Evolutionary conservation across 2,329 filamentous ascomycete species (phyloP), one percentile per base, ranked within the genome.

Genomic region (Pseudogymnoascus sp.): DNA sequence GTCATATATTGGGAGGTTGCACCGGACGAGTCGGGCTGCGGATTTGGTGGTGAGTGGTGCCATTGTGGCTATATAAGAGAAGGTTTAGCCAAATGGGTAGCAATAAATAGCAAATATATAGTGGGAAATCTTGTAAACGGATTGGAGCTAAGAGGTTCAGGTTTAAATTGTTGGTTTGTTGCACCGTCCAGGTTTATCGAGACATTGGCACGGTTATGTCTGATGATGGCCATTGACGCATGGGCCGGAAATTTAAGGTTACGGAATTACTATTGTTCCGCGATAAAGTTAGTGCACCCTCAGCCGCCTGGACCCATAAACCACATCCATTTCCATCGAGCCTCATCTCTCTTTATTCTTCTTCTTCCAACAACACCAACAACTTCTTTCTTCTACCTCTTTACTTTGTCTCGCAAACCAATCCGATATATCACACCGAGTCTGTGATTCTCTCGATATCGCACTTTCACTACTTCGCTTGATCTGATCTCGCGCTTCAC

Each of bases 1-100:
- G 62, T 78, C 74, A 62, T 72, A 74, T 26, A 75, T 61, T 37
- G 72, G 71, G 2, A 68, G 62, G 61, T 68, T 64, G 42, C 61
- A 62, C 14, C 62, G 31, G 33, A 62, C 33, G 19, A 64, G 50
- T 6, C 61, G 19, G 13, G 59, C 14, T 26, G 67, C 62, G n/a
- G 63, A 64, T 66, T 53, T 68, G 26, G 50, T 50, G 44, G 21
- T 50, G 11, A 50, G 7, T 50, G 44, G 44, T 50, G 44, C 44
- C 44, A 50, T 50, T 50, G 44, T 50, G 44, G 44, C 44, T 50
- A 8, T 50, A 50, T 50, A 29, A 24, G 13, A 5, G 6, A 47
- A 8, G 13, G 3, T 26, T 50, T 4, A 50, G 44, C 44, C 44
- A 50, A 13, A 29, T n/a, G 21, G 21, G 21, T 24, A 24, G 24